Conservation (phyloP, 2,329 filamentous ascomycete species). For the Boeremia exigua region DNA sequence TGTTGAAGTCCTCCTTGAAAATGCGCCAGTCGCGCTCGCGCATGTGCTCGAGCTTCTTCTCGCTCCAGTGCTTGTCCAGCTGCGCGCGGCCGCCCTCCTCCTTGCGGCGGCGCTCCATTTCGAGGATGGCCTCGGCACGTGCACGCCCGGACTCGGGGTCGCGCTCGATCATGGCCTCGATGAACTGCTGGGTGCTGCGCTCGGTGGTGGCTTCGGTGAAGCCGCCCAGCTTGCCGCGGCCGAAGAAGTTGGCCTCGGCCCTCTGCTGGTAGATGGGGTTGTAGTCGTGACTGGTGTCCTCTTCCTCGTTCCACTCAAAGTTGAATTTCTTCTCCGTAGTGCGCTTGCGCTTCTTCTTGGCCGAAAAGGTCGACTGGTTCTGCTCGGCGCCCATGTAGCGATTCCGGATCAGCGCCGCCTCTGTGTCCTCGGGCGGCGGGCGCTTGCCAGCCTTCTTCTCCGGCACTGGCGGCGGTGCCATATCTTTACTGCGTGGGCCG, state of each 20-base stretch:
- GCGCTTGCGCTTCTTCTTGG: slow-evolving; percentile 91
- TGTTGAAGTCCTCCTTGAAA: slow-evolving; percentile 99
- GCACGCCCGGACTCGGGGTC: slow-evolving; percentile 78
- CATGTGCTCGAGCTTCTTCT: slow-evolving; percentile 93
- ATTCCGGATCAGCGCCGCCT: slow-evolving; percentile 75
- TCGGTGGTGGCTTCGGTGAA: slow-evolving; percentile 67
- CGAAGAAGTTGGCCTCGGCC: slow-evolving; percentile 72
- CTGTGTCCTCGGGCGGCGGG: slow-evolving; percentile 63
- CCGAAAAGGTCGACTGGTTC: slow-evolving; percentile 87
- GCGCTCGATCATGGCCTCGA: slow-evolving; percentile 73
- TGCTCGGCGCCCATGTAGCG: slow-evolving; percentile 92
- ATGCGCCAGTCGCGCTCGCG: slow-evolving; percentile 98
- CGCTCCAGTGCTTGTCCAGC: slow-evolving; percentile 92
- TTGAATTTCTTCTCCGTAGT: slow-evolving; percentile 98
- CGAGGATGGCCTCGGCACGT: slow-evolving; percentile 79
- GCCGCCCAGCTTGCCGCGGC: slow-evolving; percentile 70
- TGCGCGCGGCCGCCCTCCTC: slow-evolving; percentile 75
- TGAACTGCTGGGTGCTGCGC: slow-evolving; percentile 60
- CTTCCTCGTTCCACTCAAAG: slow-evolving; percentile 95
- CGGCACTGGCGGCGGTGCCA: slow-evolving; percentile 58
- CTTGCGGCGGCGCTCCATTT: slow-evolving; percentile 80
- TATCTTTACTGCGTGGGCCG: slow-evolving; percentile 52
- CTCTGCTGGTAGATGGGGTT: slow-evolving; percentile 79
- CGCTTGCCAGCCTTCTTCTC: slow-evolving; percentile 41
- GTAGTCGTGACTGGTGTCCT: slow-evolving; percentile 86